Evolutionary conservation across 495 filamentous ascomycete genomes (phyloP), one percentile per base, ranked within the genome.

Genomic region (Aspergillus wentii): DNA sequence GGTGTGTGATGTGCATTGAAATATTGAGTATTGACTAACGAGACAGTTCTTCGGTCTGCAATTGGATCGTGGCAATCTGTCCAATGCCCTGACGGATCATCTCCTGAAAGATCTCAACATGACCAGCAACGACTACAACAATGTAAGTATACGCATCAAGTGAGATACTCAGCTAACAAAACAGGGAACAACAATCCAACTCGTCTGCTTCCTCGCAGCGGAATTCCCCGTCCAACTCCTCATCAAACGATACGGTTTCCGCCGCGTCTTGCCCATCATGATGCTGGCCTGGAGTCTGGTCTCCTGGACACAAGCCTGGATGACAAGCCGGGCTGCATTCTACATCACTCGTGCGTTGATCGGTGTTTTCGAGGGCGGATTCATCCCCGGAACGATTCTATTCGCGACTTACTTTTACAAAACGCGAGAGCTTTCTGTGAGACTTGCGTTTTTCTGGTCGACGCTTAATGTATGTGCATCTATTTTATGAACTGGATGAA

Each of bases 401-500:
- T 75, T 67, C 44, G 51, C 67, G 4, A 66, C 69, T 8, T 77
- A 76, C 49, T 77, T 77, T 49, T 77, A 74, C 49, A 77, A 63
- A 17, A 62, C 61, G 2, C 53, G 56, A 10, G 73, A 77, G 34
- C 47, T 77, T 2, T 67, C 71, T 9, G 63, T 72, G 30, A 64
- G 74, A 5, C 50, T 77, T 26, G 66, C 69, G 11, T 66, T 68
- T 33, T 79, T 79, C 54, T 79, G 74, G 75, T 71, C 71, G 0
- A 64, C 73, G 0, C 51, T 77, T 23, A 74, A 72, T 16, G 52
- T 65, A 10, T n/a, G 44, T 13, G 2, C 15, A 2, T 2, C 36
- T 26, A 14, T 11, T 22, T 10, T 32, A 15, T 8, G n/a, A 30
- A 17, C 3, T 32, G 35, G 8, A 40, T 14, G 3, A 18, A 6